Evolutionary conservation across 768 basidiomycete genomes (phyloP).

Genomic region (Clavaria fumosa): DNA sequence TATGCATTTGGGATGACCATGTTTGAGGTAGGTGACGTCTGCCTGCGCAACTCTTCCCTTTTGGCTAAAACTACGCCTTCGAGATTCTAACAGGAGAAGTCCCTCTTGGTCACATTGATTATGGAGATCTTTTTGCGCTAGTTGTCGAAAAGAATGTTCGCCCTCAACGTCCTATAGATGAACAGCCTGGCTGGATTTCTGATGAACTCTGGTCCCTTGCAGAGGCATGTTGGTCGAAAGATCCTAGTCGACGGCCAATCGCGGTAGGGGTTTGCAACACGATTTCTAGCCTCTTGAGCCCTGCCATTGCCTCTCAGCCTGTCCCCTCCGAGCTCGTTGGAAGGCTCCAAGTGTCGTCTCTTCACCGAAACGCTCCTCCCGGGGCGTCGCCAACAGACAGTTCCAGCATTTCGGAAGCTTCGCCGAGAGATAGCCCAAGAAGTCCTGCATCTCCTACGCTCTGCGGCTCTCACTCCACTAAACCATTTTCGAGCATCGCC

Average conservation of each 20-base stretch:
- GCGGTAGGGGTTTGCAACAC: neutral
- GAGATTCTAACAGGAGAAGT: constrained; percentile 5
- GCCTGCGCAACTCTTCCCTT: neutral
- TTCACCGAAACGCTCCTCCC: no score
- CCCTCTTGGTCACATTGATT: constrained; percentile 6
- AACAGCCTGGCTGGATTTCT: neutral
- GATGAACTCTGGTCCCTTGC: constrained; percentile 4
- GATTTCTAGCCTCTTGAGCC: constrained; percentile 1
- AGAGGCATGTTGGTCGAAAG: constrained; percentile 4
- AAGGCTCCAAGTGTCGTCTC: neutral
- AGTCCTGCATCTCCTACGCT: no score
- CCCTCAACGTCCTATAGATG: constrained; percentile 4
- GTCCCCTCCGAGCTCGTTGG: neutral
- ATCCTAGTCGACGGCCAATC: constrained; percentile 1
- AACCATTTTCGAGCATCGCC: neutral
- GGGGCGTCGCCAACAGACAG: no score
- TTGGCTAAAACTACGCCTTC: neutral
- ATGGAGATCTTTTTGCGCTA: constrained; percentile 3
- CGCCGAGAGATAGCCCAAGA: no score
- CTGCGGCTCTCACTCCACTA: no score
- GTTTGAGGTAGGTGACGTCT: constrained; percentile 2
- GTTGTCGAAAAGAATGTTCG: constrained; percentile 5
- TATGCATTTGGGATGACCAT: constrained; percentile 7
- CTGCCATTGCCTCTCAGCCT: neutral
- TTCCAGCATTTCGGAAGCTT: no score